phyloP scores from a whole-genome alignment of 306 rosid genomes.

The Chamaecrista fasciculata region DNA sequence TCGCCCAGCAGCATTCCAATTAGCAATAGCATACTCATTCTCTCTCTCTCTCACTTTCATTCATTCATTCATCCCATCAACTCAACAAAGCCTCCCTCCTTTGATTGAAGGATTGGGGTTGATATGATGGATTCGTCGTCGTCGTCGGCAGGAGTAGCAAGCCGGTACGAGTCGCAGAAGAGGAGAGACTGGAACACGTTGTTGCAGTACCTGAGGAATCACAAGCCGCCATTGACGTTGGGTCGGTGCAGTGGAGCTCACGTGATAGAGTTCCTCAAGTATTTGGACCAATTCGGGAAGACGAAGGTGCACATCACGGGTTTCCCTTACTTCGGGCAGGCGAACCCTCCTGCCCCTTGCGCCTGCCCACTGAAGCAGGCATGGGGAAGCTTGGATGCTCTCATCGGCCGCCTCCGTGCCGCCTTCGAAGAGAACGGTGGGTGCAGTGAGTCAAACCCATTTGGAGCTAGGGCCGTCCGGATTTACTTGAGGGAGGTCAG shows the following conservation, averaged over 20 bases:
- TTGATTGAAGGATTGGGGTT: not conserved
- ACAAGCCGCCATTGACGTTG: constrained; percentile 87
- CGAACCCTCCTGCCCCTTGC: constrained; percentile 83
- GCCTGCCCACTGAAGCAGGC: constrained; percentile 89
- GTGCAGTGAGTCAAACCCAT: constrained; percentile 76
- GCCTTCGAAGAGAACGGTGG: constrained; percentile 97
- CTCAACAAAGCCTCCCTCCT: no score
- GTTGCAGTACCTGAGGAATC: constrained; percentile 77
- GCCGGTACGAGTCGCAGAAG: constrained; percentile 96
- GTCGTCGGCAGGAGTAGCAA: constrained; percentile 40
- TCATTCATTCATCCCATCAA: constrained; percentile 86
- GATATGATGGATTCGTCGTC: constrained; percentile 63
- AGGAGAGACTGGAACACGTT: constrained; percentile 98
- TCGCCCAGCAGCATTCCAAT: no score
- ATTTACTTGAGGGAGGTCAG: constrained; percentile 81
- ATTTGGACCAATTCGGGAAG: constrained; percentile 93
- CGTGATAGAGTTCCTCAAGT: constrained; percentile 89
- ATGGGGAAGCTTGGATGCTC: constrained; percentile 95
- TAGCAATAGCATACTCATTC: no score
- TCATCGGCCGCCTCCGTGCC: constrained; percentile 92
- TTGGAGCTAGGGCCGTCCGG: constrained; percentile 80
- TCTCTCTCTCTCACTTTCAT: constrained; percentile 27
- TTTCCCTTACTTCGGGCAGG: constrained; percentile 77
- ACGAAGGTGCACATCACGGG: constrained; percentile 75
- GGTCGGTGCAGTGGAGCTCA: constrained; percentile 97